Conservation (phyloP, 2,329 filamentous ascomycete species). For the Hypoxylon sp. region DNA sequence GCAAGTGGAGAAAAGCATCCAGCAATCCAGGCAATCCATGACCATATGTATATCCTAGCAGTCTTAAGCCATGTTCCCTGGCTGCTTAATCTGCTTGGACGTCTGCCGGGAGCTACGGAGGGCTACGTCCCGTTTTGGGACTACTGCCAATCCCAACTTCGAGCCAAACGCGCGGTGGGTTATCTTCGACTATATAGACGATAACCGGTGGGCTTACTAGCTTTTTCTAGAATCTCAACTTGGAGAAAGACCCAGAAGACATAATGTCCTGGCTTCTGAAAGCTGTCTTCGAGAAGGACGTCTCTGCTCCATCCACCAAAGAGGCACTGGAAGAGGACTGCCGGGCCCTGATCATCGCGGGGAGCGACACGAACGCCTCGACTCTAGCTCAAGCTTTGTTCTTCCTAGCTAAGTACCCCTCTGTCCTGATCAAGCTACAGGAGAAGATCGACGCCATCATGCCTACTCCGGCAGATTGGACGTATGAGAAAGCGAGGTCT, state of each 20-base stretch:
- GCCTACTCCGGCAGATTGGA: conserved; percentile 47
- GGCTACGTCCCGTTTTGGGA: conserved; percentile 50
- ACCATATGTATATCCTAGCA: conserved; percentile 52
- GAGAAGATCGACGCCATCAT: conserved; percentile 49
- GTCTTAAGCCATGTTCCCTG: conserved; percentile 53
- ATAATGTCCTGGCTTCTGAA: conserved; percentile 57
- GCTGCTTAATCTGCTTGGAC: conserved; percentile 50
- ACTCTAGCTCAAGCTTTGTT: conserved; percentile 51
- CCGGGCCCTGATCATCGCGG: conserved; percentile 52
- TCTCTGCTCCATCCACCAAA: conserved; percentile 50
- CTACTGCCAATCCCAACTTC: conserved; percentile 49
- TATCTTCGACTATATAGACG: background rate
- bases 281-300: conserved; percentile 54
- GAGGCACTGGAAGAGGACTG: conserved; percentile 52
- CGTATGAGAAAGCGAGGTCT: conserved; percentile 48
- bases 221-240: conserved; percentile 40
- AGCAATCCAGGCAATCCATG: conserved; percentile 54
- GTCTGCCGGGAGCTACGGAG: conserved; percentile 49
- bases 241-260: conserved; percentile 51
- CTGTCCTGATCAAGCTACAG: conserved; percentile 50
- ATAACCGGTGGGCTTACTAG: background rate
- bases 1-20: conserved; percentile 44
- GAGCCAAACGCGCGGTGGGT: conserved; percentile 51
- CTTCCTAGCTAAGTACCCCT: conserved; percentile 52
- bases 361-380: conserved; percentile 54